These are phyloP conservation scores for Yamadazyma nakazawae DNA, from an alignment of 805 yeast genomes.

Conservation along the genomic window DNA sequence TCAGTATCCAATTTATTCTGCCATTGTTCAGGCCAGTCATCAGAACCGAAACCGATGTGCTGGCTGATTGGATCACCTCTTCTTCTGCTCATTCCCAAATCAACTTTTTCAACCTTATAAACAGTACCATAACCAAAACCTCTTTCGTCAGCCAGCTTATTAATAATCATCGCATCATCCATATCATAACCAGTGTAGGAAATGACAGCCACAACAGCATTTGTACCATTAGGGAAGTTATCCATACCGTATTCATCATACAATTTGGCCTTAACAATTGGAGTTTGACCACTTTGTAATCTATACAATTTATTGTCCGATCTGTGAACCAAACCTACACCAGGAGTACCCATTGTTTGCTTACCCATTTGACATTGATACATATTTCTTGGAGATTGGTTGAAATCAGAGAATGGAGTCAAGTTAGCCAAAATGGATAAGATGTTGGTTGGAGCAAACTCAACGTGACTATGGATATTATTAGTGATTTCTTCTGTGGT, in stretches of 20 bases:
- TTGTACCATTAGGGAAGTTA: slow-evolving; percentile 96
- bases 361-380: slow-evolving; percentile 99
- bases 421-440: slow-evolving; percentile 92
- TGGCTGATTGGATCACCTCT: slow-evolving; percentile 94
- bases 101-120: slow-evolving; percentile 90
- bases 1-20: slow-evolving; percentile 82
- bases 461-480: slow-evolving; percentile 87
- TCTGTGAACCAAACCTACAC: slow-evolving; percentile 88
- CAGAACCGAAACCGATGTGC: slow-evolving; percentile 91
- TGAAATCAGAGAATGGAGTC: slow-evolving; percentile 97
- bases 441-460: slow-evolving; percentile 91
- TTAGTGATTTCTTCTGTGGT: slow-evolving; percentile 85
- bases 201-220: slow-evolving; percentile 98
- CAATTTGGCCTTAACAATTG: slow-evolving; percentile 88
- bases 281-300: slow-evolving; percentile 94
- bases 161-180: slow-evolving; percentile 99
- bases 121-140: slow-evolving; percentile 98
- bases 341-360: slow-evolving; percentile 99
- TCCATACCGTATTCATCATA: slow-evolving; percentile 98
- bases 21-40: slow-evolving; percentile 92
- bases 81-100: slow-evolving; percentile 70
- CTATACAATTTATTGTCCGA: slow-evolving; percentile 93
- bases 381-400: slow-evolving; percentile 99
- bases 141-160: slow-evolving; percentile 95
- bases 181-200: slow-evolving; percentile 99